These are phyloP conservation scores for Lanzia echinophila DNA, from an alignment of 2,329 filamentous ascomycete genomes.

Conservation along the genomic window DNA sequence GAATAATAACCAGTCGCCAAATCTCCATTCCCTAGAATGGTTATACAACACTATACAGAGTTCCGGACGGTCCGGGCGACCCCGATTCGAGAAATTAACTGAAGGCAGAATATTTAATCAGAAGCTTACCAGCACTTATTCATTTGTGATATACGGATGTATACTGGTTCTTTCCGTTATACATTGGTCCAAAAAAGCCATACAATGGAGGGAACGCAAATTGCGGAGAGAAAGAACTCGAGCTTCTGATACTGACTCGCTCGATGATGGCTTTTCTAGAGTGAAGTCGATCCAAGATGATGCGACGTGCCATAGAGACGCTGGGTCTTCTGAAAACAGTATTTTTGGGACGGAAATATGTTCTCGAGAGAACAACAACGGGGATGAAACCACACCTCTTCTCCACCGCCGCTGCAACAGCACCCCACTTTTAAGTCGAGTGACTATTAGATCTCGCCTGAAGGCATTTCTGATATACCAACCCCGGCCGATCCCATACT, in stretches of 20 bases:
- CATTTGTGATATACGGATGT: background rate
- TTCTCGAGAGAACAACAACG: constrained; percentile 11
- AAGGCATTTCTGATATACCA: constrained; percentile 45
- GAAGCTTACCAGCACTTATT: constrained; percentile 2
- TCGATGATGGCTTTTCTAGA: constrained; percentile 7
- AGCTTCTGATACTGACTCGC: constrained; percentile 4
- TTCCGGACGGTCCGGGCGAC: background rate
- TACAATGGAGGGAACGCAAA: constrained; percentile 19
- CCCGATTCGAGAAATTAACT: constrained; percentile 1
- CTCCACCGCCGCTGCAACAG: constrained; percentile 8
- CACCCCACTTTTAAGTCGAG: background rate
- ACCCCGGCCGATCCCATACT: constrained; percentile 47
- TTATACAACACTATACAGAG: background rate
- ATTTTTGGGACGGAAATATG: constrained; percentile 18
- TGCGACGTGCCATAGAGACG: constrained; percentile 9
- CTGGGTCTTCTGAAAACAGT: constrained; percentile 23
- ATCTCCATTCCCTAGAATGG: background rate
- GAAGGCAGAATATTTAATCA: constrained; percentile 1
- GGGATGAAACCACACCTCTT: constrained; percentile 22
- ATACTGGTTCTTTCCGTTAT: constrained; percentile 12
- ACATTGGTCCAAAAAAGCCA: constrained; percentile 19
- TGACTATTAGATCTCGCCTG: constrained; percentile 13
- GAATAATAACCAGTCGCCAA: background rate
- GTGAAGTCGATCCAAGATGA: constrained; percentile 10
- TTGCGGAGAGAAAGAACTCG: constrained; percentile 7